Conservation (phyloP, 2,329 filamentous ascomycete genomes). For the Lomentospora prolificans region DNA sequence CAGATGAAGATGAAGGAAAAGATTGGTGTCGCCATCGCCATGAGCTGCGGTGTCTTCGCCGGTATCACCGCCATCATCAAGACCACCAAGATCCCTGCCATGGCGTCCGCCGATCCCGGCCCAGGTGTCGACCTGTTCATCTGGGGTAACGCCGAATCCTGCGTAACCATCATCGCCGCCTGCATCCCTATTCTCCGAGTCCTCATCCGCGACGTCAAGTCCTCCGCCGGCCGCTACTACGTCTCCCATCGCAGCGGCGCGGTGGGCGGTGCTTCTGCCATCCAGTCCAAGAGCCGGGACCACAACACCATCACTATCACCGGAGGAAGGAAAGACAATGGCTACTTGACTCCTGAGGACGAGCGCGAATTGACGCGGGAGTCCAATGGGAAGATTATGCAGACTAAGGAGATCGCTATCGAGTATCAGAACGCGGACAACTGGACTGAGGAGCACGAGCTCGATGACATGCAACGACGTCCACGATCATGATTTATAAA, state of each 20-base stretch:
- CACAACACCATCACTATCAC: slow-evolving; percentile 8
- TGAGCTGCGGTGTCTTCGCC: slow-evolving; percentile 32
- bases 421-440: slow-evolving; percentile 11
- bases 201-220: slow-evolving; percentile 12
- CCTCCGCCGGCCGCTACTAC: slow-evolving; percentile 11
- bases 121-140: slow-evolving; percentile 14
- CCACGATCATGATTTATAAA: neutral
- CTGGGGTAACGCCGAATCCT: slow-evolving; percentile 14
- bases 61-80: slow-evolving; percentile 22
- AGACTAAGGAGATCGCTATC: slow-evolving; percentile 13
- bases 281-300: slow-evolving; percentile 4
- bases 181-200: slow-evolving; percentile 16
- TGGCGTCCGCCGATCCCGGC: slow-evolving; percentile 7
- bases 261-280: neutral
- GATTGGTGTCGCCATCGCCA: slow-evolving; percentile 27
- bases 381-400: slow-evolving; percentile 13
- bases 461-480: neutral
- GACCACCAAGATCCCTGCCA: slow-evolving; percentile 17
- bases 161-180: slow-evolving; percentile 15
- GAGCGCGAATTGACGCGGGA: slow-evolving; percentile 4
- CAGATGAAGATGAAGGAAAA: slow-evolving; percentile 30
- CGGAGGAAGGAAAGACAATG: neutral
- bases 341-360: slow-evolving; percentile 2
- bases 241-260: slow-evolving; percentile 6
- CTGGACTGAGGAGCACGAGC: neutral